Evolutionary conservation across 805 yeast genomes (phyloP).

Genomic region (Lipomyces sp.): DNA sequence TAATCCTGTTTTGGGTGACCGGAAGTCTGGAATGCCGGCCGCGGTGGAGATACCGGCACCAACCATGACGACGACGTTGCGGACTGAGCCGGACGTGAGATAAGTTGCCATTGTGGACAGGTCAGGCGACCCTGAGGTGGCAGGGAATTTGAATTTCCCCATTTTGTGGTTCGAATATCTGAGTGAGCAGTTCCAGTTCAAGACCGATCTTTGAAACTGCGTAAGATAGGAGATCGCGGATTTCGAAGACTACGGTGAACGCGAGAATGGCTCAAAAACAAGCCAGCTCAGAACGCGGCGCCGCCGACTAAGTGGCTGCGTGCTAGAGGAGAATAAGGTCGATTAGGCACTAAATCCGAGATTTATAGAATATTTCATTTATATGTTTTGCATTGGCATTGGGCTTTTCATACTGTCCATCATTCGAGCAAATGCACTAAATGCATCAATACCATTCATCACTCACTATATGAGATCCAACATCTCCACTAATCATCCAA

Average conservation of each 20-base stretch:
- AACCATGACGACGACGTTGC: slow-evolving; percentile 46
- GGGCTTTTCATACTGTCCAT: too few species aligned
- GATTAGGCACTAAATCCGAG: too few species aligned
- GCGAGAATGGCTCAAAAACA: too few species aligned
- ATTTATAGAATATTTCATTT: too few species aligned
- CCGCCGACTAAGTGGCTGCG: too few species aligned
- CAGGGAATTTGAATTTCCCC: slow-evolving; percentile 12
- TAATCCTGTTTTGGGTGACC: slow-evolving; percentile 81
- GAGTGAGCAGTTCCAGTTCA: too few species aligned
- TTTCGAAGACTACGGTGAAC: too few species aligned
- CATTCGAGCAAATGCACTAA: not conserved
- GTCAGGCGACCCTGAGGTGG: slow-evolving; percentile 13
- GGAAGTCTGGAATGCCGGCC: slow-evolving; percentile 94
- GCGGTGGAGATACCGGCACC: slow-evolving; percentile 96
- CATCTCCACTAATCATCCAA: not conserved
- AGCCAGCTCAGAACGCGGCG: too few species aligned
- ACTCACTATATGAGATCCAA: not conserved
- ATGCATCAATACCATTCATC: not conserved
- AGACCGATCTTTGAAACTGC: too few species aligned
- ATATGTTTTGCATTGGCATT: too few species aligned
- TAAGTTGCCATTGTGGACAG: slow-evolving; percentile 24
- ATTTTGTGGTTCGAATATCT: not conserved
- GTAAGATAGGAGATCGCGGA: not conserved
- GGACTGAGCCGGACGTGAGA: slow-evolving; percentile 20
- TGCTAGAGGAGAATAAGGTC: too few species aligned